phyloP scores from a whole-genome alignment of 352 stramenopile species.

The Halophytophthora polymorphica region DNA sequence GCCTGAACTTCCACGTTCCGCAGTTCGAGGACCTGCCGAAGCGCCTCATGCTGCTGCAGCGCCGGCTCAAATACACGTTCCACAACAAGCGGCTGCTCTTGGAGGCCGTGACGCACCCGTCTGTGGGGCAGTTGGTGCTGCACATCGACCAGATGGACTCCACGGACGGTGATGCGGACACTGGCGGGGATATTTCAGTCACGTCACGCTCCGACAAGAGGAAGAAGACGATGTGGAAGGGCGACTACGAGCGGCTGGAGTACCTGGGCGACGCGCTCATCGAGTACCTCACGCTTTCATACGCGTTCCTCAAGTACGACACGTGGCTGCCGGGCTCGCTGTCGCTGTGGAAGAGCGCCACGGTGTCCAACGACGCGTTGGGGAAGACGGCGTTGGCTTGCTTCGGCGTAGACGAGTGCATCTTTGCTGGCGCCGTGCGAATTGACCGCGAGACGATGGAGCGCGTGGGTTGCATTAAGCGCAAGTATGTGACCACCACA shows the following conservation, averaged over 20 bases:
- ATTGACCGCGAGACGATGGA: constrained; percentile 70
- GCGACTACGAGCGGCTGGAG: constrained; percentile 88
- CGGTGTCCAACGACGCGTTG: constrained; percentile 81
- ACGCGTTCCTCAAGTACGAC: constrained; percentile 68
- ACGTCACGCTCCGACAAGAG: constrained; percentile 30
- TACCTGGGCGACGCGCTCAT: constrained; percentile 89
- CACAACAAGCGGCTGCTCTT: constrained; percentile 70
- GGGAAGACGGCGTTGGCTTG: constrained; percentile 77
- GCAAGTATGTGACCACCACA: constrained; percentile 33
- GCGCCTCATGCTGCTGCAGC: constrained; percentile 58
- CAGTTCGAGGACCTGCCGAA: constrained; percentile 56
- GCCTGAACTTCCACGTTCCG: constrained; percentile 51
- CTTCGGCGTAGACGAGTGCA: constrained; percentile 82
- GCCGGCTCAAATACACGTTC: constrained; percentile 83
- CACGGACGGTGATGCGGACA: constrained; percentile 5
- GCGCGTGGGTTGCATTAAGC: constrained; percentile 41
- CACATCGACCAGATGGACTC: constrained; percentile 34
- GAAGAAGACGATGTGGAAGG: constrained; percentile 53
- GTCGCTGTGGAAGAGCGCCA: constrained; percentile 83
- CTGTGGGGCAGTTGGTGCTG: constrained; percentile 59
- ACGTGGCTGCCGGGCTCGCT: constrained; percentile 77
- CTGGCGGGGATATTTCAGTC: constrained; percentile 15
- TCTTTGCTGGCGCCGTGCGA: constrained; percentile 56
- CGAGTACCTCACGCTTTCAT: constrained; percentile 86
- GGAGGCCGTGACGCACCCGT: constrained; percentile 78